Percentiles rank a stretch among this genome's conserved stretches.
Conservation (phyloP, 1,284 basidiomycete genomes). For the Coniferiporia weirii region DNA sequence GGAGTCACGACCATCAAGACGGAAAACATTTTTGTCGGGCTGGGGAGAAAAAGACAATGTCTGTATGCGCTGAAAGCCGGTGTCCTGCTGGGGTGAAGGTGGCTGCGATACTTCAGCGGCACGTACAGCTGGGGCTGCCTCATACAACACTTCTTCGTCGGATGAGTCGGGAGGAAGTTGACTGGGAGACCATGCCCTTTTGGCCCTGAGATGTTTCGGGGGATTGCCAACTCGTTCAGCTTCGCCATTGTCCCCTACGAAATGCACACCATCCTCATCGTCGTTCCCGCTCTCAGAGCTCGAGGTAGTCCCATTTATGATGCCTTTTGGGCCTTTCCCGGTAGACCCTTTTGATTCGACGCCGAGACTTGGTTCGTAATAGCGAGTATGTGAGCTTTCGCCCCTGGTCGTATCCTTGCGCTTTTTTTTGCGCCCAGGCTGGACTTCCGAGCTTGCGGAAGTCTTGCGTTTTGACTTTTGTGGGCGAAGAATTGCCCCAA, state of each 20-base stretch:
- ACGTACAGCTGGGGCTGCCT: neutral
- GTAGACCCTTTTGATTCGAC: neutral
- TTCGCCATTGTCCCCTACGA: neutral
- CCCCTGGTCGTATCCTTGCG: slow-evolving; percentile 1
- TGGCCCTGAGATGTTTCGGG: neutral
- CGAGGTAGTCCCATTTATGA: neutral
- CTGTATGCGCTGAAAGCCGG: slow-evolving; percentile 5
- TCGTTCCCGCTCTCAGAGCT: slow-evolving; percentile 4
- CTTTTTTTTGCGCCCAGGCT: slow-evolving; percentile 1
- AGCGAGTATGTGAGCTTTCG: neutral
- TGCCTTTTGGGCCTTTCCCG: neutral
- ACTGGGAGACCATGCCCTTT: slow-evolving; percentile 49
- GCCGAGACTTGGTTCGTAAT: neutral
- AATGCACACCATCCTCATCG: neutral
- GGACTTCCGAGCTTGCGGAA: neutral
- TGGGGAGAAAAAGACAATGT: slow-evolving; percentile 38
- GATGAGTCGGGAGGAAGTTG: slow-evolving; percentile 45
- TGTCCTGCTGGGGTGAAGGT: neutral
- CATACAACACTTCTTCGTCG: slow-evolving; percentile 30
- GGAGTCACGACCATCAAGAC: slow-evolving; percentile 24
- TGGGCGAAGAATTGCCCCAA: neutral
- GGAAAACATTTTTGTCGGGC: slow-evolving; percentile 41
- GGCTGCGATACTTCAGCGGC: neutral
- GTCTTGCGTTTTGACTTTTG: slow-evolving; percentile 10
- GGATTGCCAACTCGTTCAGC: neutral